phyloP scores from a whole-genome alignment of 768 basidiomycete species.

The Lactarius trivialis region DNA sequence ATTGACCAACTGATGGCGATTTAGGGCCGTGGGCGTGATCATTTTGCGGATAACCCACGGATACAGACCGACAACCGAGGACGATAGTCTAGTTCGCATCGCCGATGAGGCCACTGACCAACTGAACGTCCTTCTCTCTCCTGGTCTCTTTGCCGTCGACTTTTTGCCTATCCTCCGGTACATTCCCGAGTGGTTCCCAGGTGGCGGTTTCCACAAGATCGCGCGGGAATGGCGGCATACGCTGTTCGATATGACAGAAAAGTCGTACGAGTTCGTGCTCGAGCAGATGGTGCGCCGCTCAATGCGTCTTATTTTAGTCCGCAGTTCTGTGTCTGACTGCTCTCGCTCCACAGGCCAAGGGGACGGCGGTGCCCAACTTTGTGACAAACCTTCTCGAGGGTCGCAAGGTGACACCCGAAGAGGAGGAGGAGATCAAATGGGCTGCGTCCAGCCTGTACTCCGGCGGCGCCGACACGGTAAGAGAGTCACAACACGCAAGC shows the following conservation, averaged over 20 bases:
- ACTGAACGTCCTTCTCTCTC: slow-evolving; percentile 15
- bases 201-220: slow-evolving; percentile 24
- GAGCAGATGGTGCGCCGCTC: slow-evolving; percentile 20
- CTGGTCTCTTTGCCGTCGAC: slow-evolving; percentile 24
- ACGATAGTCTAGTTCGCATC: slow-evolving; percentile 24
- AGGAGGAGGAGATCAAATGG: slow-evolving; percentile 25
- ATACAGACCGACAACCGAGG: slow-evolving; percentile 17
- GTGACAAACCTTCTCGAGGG: slow-evolving; percentile 19
- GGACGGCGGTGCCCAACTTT: slow-evolving; percentile 20
- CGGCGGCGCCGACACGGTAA: slow-evolving; percentile 25
- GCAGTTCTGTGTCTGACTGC: background rate
- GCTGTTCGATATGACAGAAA: slow-evolving; percentile 16
- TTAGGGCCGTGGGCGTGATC: slow-evolving; percentile 20
- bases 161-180: slow-evolving; percentile 24
- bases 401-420: slow-evolving; percentile 14
- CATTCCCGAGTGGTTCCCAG: slow-evolving; percentile 26
- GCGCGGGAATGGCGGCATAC: slow-evolving; percentile 24
- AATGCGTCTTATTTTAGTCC: background rate
- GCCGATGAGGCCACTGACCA: slow-evolving; percentile 25
- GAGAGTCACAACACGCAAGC: background rate
- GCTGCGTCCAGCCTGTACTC: slow-evolving; percentile 26
- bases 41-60: slow-evolving; percentile 24
- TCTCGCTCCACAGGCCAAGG: slow-evolving; percentile 13
- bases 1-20: background rate
- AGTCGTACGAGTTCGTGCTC: slow-evolving; percentile 19